Evolutionary conservation across 2,329 filamentous ascomycete genomes (phyloP), one percentile per base, ranked within the genome.

Genomic region (Penicillium sp.): DNA sequence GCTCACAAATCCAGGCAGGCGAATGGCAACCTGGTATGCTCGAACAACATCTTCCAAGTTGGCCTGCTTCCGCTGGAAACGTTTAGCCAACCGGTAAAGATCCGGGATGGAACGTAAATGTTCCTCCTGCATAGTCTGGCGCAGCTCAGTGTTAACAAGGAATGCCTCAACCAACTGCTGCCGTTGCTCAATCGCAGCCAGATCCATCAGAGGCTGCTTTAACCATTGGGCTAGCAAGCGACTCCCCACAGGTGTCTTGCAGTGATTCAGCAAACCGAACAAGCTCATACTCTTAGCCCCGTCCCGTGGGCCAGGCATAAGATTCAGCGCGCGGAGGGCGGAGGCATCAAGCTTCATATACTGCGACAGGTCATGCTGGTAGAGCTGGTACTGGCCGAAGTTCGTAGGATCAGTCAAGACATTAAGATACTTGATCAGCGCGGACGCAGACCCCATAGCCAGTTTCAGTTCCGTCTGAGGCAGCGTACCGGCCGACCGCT

Each of bases 261-360:
- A 99, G 74, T 97, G 92, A 68, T 99, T 97, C 41, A 99, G 81
- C 19, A 99, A 79, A 0, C 94, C 94, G 67, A 90, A 99, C 51
- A 99, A 74, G 70, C 92, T 97, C 94, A 99, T 99, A 0, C 86
- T 95, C 79, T 97, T 97, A n/a, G 91, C 85, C 2, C 94, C 94
- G 70, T 99, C 94, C 63, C 92, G 87, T 0, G 91, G 91, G 5
- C 94, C 93, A 5, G 94, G 95, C 92, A 99, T 97, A 38, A 99
- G 83, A 68, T 99, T 99, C 53, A 99, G 82, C 0, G 94, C 94
- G 69, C 95, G 93, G 43, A 99, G 79, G 0, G 94, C 94, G 1
- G 94, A 91, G 0, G 95, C 92, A 75, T 99, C 94, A 5, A 99
- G 82, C 76, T 97, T 99, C 94, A 99, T 99, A 73, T 91, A 99